Base-by-base conservation (phyloP, 2,329 filamentous ascomycete genomes). In the Diaporthe citrichinensis region DNA sequence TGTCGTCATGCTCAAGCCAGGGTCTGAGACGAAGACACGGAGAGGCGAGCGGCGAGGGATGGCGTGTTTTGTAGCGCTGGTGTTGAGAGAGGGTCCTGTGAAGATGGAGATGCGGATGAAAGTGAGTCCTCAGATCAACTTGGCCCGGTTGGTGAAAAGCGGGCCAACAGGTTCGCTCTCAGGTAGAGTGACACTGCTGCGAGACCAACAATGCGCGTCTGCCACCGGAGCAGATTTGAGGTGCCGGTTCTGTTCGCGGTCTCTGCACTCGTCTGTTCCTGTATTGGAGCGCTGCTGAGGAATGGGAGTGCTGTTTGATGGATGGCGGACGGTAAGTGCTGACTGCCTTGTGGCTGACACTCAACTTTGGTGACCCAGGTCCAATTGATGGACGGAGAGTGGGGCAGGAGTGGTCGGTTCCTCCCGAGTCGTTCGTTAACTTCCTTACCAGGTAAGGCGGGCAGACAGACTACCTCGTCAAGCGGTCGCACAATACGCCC, bases 1-100 rank as follows among this genome's bases (percentile, higher is more conserved):
- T 39, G 67, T 41, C 67, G n/a, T 67, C 73, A 72, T 76, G 67
- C 59, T 72, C 68, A 61, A 67, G n/a, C 20, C 17, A 57, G 25
- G n/a, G 15, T 46, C 9, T 34, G 20, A 44, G 4, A 15, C 9
- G 65, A 49, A n/a, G n/a, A 25, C 34, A 39, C 28, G 14, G 17
- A 55, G 23, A 41, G 28, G 17, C 17, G 41, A 34, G n/a, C 23
- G 41, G 9, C 28, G 61, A 73, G 34, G 25, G 4, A 51, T 20
- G 57, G 15, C 6, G n/a, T 67, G 58, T 46, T 44, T 39, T 25
- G 49, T 31, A 6, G 39, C 2, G 55, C 49, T 31, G 36, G 23
- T 25, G 23, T 28, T 39, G 49, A 28, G 49, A 25, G 46, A 41
- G n/a, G 34, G 12, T 15, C 65, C n/a, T 23, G 36, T 41, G 65